These are phyloP conservation scores for Saussurea involucrata DNA, from an alignment of 129 eudicot genomes.

Conservation along the genomic window DNA sequence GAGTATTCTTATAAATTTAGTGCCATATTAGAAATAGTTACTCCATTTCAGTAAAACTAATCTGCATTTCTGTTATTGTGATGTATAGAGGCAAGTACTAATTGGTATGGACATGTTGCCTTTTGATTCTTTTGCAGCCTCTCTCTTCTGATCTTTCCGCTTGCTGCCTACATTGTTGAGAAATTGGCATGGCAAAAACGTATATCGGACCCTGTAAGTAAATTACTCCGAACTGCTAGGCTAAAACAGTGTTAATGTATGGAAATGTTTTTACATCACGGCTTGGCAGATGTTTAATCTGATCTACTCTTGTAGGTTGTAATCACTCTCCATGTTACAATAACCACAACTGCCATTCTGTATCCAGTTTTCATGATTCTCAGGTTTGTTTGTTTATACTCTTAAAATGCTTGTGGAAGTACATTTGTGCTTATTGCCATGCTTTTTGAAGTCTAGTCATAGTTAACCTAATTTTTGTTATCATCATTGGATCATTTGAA, in stretches of 20 bases:
- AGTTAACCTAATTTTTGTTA: background rate
- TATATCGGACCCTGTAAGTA: conserved; percentile 66
- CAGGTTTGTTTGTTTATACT: conserved; percentile 39
- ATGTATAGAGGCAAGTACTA: background rate
- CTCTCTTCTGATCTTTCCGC: conserved; percentile 62
- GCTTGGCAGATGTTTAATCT: background rate
- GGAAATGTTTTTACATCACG: background rate
- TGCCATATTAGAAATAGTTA: background rate
- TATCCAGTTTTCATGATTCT: conserved; percentile 77
- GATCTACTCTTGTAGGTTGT: conserved; percentile 55
- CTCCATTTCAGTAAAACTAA: background rate
- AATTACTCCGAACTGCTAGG: background rate
- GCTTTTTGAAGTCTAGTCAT: background rate
- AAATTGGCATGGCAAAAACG: conserved; percentile 62
- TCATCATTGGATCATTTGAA: background rate
- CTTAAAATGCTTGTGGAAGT: background rate
- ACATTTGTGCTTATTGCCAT: background rate
- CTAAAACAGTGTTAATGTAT: conserved; percentile 5
- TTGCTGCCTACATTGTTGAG: conserved; percentile 76
- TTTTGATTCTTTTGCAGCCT: conserved; percentile 47
- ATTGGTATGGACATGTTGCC: background rate
- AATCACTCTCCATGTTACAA: conserved; percentile 50
- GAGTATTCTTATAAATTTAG: background rate
- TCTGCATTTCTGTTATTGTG: background rate
- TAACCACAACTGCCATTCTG: conserved; percentile 48